Conservation (phyloP, 352 stramenopile genomes). For the Globisporangium viniferum region DNA sequence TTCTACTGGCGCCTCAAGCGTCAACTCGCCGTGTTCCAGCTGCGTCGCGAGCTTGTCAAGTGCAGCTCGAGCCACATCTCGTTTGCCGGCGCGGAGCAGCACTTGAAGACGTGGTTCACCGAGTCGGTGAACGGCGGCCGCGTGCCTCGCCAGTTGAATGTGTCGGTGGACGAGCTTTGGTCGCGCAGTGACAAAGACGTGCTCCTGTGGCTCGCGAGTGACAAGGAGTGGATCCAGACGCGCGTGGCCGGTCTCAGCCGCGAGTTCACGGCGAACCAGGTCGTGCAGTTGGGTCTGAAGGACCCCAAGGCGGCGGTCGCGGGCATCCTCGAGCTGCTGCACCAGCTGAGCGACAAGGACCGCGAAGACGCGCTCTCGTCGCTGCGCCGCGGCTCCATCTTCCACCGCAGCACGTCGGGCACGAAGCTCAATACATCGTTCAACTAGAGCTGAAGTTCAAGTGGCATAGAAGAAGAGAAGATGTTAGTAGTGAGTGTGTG, state of each 20-base stretch:
- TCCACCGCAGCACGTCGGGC: slow-evolving; percentile 66
- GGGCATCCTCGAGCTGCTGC: slow-evolving; percentile 80
- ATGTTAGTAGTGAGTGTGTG: not conserved
- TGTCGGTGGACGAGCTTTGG: slow-evolving; percentile 71
- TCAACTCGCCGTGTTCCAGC: slow-evolving; percentile 95
- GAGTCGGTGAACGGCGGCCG: slow-evolving; percentile 75
- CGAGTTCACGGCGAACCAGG: slow-evolving; percentile 70
- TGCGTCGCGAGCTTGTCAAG: slow-evolving; percentile 62
- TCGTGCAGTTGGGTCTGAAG: slow-evolving; percentile 70
- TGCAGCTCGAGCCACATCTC: slow-evolving; percentile 33
- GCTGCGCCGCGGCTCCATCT: slow-evolving; percentile 83
- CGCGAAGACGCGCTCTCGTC: slow-evolving; percentile 77
- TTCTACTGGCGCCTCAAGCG: slow-evolving; percentile 99
- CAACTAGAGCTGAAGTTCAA: slow-evolving; percentile 5
- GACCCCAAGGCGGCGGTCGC: slow-evolving; percentile 84
- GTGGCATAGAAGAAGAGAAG: slow-evolving; percentile 7
- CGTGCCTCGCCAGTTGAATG: slow-evolving; percentile 57
- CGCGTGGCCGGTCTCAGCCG: slow-evolving; percentile 51
- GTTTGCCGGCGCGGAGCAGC: slow-evolving; percentile 57
- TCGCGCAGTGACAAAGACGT: slow-evolving; percentile 71
- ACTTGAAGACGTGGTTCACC: slow-evolving; percentile 81
- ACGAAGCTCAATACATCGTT: slow-evolving; percentile 33
- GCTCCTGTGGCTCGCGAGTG: slow-evolving; percentile 70
- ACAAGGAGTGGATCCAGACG: slow-evolving; percentile 76
- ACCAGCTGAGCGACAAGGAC: slow-evolving; percentile 81